Percentiles rank a stretch among this genome's conserved stretches.
Evolutionary conservation across 805 yeast species (phyloP).

Genomic region (Wickerhamomyces alni): DNA sequence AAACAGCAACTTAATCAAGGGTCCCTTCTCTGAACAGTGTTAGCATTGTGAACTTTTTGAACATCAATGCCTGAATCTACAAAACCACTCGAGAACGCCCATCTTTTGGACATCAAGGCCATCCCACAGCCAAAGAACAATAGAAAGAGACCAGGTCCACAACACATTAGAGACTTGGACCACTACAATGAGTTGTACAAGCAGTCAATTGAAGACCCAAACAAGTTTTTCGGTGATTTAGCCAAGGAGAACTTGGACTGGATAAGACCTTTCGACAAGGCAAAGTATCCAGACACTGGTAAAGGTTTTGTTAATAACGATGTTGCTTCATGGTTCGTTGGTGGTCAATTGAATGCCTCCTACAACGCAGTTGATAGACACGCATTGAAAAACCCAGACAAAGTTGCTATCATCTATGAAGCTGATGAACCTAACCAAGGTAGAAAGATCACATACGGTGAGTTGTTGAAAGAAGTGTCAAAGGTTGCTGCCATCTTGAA

Average conservation of each 20-base stretch:
- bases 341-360: slow-evolving; percentile 88
- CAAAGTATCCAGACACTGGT: slow-evolving; percentile 39
- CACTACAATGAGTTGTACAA: slow-evolving; percentile 70
- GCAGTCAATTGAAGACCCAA: slow-evolving; percentile 79
- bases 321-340: slow-evolving; percentile 89
- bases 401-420: slow-evolving; percentile 82
- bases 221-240: slow-evolving; percentile 69
- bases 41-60: background rate
- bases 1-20: background rate
- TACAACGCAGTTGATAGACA: slow-evolving; percentile 95
- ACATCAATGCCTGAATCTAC: slow-evolving; percentile 17
- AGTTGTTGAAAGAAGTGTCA: slow-evolving; percentile 77
- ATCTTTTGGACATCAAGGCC: slow-evolving; percentile 23
- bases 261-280: slow-evolving; percentile 75
- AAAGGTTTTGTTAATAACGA: slow-evolving; percentile 50
- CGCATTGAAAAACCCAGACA: slow-evolving; percentile 82
- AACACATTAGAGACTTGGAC: slow-evolving; percentile 32
- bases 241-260: slow-evolving; percentile 74
- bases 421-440: slow-evolving; percentile 85
- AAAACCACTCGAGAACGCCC: slow-evolving; percentile 24
- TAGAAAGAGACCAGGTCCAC: slow-evolving; percentile 20
- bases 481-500: slow-evolving; percentile 80
- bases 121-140: slow-evolving; percentile 20
- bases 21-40: too few relatives aligned
- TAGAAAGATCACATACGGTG: slow-evolving; percentile 73